phyloP scores from a whole-genome alignment of 2,329 filamentous ascomycete genomes.

The Colletotrichum sp. region DNA sequence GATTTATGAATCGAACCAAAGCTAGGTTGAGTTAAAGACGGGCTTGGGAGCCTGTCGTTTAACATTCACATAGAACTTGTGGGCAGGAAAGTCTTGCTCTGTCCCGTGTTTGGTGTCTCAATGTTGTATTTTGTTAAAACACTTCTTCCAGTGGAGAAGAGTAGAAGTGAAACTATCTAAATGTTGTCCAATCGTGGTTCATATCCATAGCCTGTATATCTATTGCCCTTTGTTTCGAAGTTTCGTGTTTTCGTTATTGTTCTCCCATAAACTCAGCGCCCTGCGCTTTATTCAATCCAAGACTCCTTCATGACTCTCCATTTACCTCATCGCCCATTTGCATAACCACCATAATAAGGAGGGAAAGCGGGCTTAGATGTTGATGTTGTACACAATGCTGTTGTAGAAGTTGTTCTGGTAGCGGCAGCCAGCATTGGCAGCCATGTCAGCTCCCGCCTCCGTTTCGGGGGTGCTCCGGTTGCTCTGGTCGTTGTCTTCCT shows the following conservation, averaged over 20 bases:
- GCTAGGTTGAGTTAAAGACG: not conserved
- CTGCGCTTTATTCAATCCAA: not conserved
- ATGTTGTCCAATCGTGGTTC: not conserved
- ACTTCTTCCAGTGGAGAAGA: not conserved
- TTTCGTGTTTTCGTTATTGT: not conserved
- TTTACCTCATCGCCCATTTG: no score
- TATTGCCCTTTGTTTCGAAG: not conserved
- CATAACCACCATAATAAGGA: no score
- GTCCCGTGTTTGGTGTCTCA: not conserved
- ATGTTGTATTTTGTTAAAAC: not conserved
- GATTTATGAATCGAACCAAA: not conserved
- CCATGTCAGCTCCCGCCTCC: rapidly evolving
- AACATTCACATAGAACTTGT: no score
- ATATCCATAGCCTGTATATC: not conserved
- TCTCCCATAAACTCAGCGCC: no score
- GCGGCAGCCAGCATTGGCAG: no score
- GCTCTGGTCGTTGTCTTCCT: not conserved
- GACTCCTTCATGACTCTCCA: not conserved
- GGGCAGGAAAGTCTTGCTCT: not conserved
- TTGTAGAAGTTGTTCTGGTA: not conserved
- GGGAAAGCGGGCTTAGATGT: not conserved
- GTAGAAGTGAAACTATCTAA: not conserved
- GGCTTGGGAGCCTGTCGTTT: no score
- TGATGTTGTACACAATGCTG: not conserved
- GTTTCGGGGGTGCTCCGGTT: not conserved